A percentile compares a stretch with the other conserved stretches of the same genome.
Evolutionary conservation across 768 basidiomycete species (phyloP).

Genomic region (Multifurca ochricompacta): DNA sequence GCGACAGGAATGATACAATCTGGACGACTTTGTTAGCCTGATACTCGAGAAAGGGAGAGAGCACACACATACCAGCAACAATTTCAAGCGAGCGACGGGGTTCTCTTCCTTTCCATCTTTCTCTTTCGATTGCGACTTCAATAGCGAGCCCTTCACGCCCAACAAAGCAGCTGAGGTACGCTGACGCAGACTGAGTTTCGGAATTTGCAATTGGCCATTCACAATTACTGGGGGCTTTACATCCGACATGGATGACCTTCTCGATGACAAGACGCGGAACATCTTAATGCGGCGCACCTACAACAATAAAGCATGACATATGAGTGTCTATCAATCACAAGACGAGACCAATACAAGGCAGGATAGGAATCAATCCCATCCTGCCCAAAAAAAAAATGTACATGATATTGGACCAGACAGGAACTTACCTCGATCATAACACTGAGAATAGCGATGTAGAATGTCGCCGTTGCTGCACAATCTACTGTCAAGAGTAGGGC

Average conservation of each 20-base stretch:
- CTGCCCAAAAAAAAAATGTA: constrained; percentile 2
- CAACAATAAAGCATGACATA: constrained; percentile 6
- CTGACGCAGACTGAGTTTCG: constrained; percentile 24
- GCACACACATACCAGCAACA: constrained; percentile 59
- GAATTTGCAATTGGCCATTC: constrained; percentile 21
- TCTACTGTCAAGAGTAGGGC: constrained; percentile 83
- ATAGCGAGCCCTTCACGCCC: constrained; percentile 45
- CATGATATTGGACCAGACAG: not conserved
- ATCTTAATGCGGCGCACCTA: constrained; percentile 68
- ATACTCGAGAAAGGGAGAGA: constrained; percentile 8
- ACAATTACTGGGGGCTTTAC: constrained; percentile 18
- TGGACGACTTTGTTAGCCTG: constrained; percentile 23
- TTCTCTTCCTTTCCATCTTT: constrained; percentile 50
- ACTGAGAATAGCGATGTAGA: constrained; percentile 82
- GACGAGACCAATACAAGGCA: constrained; percentile 15
- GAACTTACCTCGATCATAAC: constrained; percentile 86
- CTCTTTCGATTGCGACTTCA: constrained; percentile 30
- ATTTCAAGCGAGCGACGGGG: constrained; percentile 81
- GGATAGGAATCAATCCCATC: constrained; percentile 3
- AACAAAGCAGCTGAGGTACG: constrained; percentile 28
- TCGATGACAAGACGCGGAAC: constrained; percentile 43
- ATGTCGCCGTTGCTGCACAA: constrained; percentile 82
- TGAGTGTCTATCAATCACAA: constrained; percentile 5
- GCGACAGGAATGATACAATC: constrained; percentile 84
- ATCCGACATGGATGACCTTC: constrained; percentile 24